A percentile compares a stretch with the other conserved stretches of the same genome.
Conservation (phyloP, 176 grass and related monocot genomes). For the Sorghum bicolor region DNA sequence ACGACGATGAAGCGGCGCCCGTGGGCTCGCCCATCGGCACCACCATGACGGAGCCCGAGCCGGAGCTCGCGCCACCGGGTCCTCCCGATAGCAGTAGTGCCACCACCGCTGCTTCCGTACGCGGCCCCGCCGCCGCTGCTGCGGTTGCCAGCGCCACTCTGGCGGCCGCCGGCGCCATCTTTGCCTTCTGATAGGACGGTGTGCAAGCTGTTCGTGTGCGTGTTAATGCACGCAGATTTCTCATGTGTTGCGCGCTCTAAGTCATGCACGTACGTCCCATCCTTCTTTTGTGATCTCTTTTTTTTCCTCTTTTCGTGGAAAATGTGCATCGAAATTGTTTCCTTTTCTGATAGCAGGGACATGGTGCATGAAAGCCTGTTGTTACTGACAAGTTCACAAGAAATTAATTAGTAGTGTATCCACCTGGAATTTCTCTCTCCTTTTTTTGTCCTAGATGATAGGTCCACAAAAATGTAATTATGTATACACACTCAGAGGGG, state of each 20-base stretch:
- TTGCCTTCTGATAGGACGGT: slow-evolving; percentile 11
- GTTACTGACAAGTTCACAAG: neutral
- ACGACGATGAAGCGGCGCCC: slow-evolving; percentile 22
- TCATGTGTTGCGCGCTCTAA: neutral
- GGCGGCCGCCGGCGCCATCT: neutral
- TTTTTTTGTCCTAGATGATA: neutral
- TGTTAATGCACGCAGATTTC: neutral
- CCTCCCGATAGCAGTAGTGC: neutral
- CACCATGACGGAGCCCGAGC: slow-evolving; percentile 27
- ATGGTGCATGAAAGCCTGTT: neutral
- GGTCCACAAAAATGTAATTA: neutral
- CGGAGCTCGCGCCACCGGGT: neutral
- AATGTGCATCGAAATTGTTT: neutral
- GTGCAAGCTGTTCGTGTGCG: neutral
- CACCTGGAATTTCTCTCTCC: neutral
- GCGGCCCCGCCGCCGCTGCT: neutral
- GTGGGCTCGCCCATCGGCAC: slow-evolving; percentile 27
- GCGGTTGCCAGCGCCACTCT: neutral
- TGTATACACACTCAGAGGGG: neutral
- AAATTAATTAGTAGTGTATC: neutral
- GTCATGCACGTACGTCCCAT: neutral
- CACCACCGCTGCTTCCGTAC: neutral
- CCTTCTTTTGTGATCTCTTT: neutral
- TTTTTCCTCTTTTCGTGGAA: neutral
- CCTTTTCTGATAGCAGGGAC: neutral